Conservation (phyloP, 169 alveolate genomes). For the Plasmodium falciparum region DNA sequence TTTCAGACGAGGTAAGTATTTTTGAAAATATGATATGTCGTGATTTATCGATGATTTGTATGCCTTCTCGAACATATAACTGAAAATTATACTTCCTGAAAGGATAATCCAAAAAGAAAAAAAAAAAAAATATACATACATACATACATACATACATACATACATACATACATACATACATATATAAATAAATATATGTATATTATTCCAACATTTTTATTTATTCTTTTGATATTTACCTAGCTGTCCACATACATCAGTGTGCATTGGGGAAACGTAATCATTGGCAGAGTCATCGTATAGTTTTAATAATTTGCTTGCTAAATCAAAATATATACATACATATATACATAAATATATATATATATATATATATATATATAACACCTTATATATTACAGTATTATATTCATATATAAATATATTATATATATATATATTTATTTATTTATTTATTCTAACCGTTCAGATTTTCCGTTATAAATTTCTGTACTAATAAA, state of each 20-base stretch:
- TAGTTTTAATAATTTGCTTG: conserved; percentile 16
- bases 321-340: background rate
- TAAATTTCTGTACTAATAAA: conserved; percentile 41
- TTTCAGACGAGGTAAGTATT: conserved; percentile 34
- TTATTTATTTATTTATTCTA: no score
- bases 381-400: background rate
- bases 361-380: background rate
- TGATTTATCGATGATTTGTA: conserved; percentile 15
- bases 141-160: no score
- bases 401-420: no score
- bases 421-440: no score
- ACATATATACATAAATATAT: background rate
- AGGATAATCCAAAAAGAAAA: no score
- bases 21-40: conserved; percentile 11
- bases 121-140: no score
- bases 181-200: background rate
- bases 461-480: conserved; percentile 41
- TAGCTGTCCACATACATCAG: conserved; percentile 54
- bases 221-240: conserved; percentile 12
- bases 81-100: conserved; percentile 16
- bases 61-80: conserved; percentile 32
- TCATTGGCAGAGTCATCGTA: background rate
- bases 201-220: background rate
- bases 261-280: conserved; percentile 34
- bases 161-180: no score